Conservation (phyloP, 345 rosid genomes). For the Salix brachista region DNA sequence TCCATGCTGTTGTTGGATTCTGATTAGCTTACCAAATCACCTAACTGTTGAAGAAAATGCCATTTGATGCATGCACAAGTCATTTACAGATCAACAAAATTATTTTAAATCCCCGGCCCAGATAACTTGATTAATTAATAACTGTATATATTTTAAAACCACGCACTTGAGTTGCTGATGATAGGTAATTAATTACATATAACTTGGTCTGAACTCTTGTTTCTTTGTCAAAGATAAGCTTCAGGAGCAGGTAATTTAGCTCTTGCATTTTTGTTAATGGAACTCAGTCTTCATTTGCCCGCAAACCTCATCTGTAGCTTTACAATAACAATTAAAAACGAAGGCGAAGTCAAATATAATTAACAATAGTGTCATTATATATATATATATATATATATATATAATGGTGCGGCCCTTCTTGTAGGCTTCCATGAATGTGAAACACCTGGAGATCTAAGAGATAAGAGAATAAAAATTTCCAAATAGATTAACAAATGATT, state of each 20-base stretch:
- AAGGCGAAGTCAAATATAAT: too few species aligned
- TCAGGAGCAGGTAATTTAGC: neutral
- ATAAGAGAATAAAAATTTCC: neutral
- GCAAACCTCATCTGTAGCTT: neutral
- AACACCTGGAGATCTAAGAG: neutral
- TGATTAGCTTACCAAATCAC: neutral
- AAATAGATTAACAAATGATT: neutral
- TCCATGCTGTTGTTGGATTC: neutral
- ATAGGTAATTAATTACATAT: neutral
- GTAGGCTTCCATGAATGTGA: neutral
- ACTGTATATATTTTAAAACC: neutral
- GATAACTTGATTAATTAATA: neutral
- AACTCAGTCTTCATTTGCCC: neutral
- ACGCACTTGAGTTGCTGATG: neutral
- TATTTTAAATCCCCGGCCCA: neutral
- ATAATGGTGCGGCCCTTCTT: neutral
- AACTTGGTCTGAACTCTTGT: neutral
- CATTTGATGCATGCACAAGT: neutral
- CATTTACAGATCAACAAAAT: neutral
- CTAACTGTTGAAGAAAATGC: neutral
- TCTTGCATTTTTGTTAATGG: neutral
- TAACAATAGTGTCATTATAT: too few species aligned
- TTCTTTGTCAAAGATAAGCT: neutral
- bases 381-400: too few species aligned
- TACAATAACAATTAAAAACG: too few species aligned